Base-by-base conservation (phyloP, 2,329 filamentous ascomycete genomes). In the Ceratocystis smalleyi region DNA sequence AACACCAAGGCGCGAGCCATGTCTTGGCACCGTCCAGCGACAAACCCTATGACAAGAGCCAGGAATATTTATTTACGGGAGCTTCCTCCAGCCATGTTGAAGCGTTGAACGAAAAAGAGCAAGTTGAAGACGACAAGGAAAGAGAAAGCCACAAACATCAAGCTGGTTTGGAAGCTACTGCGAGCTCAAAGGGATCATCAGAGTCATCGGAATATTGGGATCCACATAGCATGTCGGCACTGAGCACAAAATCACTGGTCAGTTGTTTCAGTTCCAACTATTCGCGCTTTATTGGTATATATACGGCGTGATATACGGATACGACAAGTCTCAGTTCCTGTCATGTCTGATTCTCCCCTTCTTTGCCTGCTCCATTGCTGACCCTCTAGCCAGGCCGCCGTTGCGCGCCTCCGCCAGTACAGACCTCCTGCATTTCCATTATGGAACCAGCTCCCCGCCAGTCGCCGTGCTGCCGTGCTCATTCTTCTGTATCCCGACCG, bases 401-500 rank as follows among this genome's bases (percentile, higher is more conserved):
- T 87, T 68, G 79, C 81, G 64, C 79, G 83, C 66, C 76, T 87
- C 64, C 79, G 83, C 62, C 77, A 82, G 63, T 86, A 83, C 72
- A 79, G 76, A 65, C 79, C 84, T 19, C 83, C 83, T 1, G 74
- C 81, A 1, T 85, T 85, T 69, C 77, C 83, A 10, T 72, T 81
- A 65, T 87, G 84, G 84, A 80, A 85, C 70, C 74, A 74, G 22
- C 76, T 87, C 32, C 83, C 84, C 1, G 74, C 80, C 15, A 82
- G 78, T 68, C 83, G 89, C 67, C 84, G 91, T 68, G 92, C 92
- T 15, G 91, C 92, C 27, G 92, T 97, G 49, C 77, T 97, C 63
- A 81, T 97, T 60, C 80, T 97, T 62, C 81, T 97, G 1, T 96
- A 94, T 72, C 89, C 91, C 43, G 92, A 96, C 74, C 81, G 82